Conservation (phyloP, 1,139 yeast genomes). For the Yamadazyma pseudoaaseri region DNA sequence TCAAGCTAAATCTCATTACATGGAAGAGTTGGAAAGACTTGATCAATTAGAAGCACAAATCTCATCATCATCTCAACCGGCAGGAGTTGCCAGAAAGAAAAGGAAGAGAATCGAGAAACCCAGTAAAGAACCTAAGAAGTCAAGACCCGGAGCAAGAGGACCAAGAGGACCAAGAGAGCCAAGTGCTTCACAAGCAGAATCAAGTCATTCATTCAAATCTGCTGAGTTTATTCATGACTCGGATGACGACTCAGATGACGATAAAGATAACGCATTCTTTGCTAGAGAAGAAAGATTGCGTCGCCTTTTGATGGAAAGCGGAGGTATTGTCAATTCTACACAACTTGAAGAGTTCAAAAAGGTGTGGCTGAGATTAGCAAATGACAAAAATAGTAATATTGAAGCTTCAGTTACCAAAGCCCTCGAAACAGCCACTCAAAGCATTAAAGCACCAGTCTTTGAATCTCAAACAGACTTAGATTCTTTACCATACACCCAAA, state of each 20-base stretch:
- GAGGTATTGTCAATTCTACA: constrained; percentile 38
- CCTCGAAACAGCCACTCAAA: constrained; percentile 26
- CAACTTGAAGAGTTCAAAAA: constrained; percentile 39
- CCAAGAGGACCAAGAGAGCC: constrained; percentile 8
- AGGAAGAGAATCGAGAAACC: constrained; percentile 6
- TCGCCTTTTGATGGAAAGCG: constrained; percentile 32
- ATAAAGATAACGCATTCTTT: constrained; percentile 52
- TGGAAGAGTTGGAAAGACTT: constrained; percentile 29
- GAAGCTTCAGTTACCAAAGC: constrained; percentile 14
- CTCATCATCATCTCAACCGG: constrained; percentile 5
- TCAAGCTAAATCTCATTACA: constrained; percentile 16
- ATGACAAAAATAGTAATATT: constrained; percentile 13
- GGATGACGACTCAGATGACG: constrained; percentile 69
- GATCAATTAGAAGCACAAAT: constrained; percentile 31
- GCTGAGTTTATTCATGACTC: constrained; percentile 59
- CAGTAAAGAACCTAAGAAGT: constrained; percentile 4
- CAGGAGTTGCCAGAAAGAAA: constrained; percentile 16
- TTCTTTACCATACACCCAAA: constrained; percentile 4
- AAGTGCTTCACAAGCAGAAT: constrained; percentile 19
- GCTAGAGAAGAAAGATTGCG: constrained; percentile 58
- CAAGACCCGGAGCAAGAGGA: constrained; percentile 8
- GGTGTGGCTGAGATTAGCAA: constrained; percentile 35
- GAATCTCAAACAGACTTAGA: constrained; percentile 12
- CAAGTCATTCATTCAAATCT: constrained; percentile 29
- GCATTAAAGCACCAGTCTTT: constrained; percentile 12